Base-by-base conservation (phyloP, 2,329 filamentous ascomycete species). In the Aspergillus amoenus region DNA sequence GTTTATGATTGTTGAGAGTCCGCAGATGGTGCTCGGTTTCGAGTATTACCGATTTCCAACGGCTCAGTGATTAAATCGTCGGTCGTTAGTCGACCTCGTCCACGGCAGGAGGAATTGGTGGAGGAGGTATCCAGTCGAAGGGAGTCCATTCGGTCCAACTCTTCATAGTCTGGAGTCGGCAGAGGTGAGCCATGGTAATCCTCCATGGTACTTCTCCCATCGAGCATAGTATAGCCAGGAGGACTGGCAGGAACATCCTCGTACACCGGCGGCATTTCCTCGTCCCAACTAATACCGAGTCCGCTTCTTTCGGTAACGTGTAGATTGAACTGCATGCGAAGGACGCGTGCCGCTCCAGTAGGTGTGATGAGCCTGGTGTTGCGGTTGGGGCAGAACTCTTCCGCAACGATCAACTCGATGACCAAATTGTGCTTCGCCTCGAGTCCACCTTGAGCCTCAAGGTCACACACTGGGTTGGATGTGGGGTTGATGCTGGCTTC, bases 261-360 rank as follows among this genome's bases (percentile, higher is more conserved):
- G 76, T 99, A 99, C 64, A 95, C 85, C 1, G 93, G 93, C 12
- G 93, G 93, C 69, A 90, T 87, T 79, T 99, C 93, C 76, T 97
- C 93, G 66, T 97, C 93, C 93, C 94, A 99, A 65, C 89, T 91
- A 67, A 99, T 93, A 50, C 93, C 93, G 71, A 96, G 84, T 17
- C 93, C 93, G 18, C 85, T 84, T 58, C 90, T 85, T 76, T 96
- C 89, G 4, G 93, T 97, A 55, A 97, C 82, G 56, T 86, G 80
- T 52, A 94, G 82, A 66, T 84, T 86, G 79, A 97, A 97, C 72
- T 96, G 91, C 84, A 96, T 97, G 63, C 93, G 85, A 59, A 99
- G 81, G 52, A 97, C 93, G 62, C 93, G 86, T 0, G 93, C 94
- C 2, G 92, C 89, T 59, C 93, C 93, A 0, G 93, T 97, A 49